Evolutionary conservation across 83 land plant genomes (phyloP).

Genomic region (Picea engelmannii): DNA sequence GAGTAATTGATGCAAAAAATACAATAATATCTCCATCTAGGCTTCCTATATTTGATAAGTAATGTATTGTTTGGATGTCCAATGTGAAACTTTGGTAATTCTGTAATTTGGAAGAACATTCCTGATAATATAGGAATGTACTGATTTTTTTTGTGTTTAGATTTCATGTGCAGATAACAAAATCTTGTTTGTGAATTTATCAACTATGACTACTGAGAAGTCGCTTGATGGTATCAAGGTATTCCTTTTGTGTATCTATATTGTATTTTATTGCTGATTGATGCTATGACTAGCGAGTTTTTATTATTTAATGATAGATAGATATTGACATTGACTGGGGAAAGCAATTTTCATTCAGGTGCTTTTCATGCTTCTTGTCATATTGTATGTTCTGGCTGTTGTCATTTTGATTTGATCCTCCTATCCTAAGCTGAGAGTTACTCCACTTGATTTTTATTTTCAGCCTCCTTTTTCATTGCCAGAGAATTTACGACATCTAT

Average conservation of each 20-base stretch:
- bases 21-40: background rate
- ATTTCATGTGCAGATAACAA: conserved; percentile 87
- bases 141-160: conserved; percentile 30
- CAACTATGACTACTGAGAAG: conserved; percentile 63
- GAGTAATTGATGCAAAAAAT: background rate
- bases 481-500: conserved; percentile 13
- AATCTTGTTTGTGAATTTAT: conserved; percentile 74
- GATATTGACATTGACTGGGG: background rate
- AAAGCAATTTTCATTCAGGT: background rate
- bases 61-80: background rate
- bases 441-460: conserved; percentile 10
- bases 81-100: background rate
- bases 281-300: background rate
- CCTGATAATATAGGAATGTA: background rate
- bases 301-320: too few relatives aligned
- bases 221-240: conserved; percentile 89
- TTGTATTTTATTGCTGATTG: background rate
- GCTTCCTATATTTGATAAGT: background rate
- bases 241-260: conserved; percentile 16
- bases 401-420: background rate
- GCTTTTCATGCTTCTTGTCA: background rate
- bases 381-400: background rate
- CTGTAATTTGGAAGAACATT: background rate
- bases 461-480: conserved; percentile 56
- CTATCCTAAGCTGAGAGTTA: background rate